A percentile compares a stretch with the other conserved stretches of the same genome.
phyloP scores from a whole-genome alignment of 106 monocot species.

The Platanthera guangdongensis region DNA sequence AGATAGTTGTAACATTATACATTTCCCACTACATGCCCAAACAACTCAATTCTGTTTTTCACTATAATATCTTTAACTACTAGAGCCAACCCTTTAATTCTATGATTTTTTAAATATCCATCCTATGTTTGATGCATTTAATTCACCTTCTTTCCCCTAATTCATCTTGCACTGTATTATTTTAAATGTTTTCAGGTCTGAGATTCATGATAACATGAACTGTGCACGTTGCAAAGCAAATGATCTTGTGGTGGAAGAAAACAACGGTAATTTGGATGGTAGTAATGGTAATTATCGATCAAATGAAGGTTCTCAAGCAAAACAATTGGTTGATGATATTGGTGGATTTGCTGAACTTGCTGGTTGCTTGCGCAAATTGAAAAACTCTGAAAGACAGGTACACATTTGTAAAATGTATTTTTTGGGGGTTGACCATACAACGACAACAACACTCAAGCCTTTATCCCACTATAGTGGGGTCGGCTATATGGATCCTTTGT shows the following conservation, averaged over 20 bases:
- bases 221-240: conserved; percentile 51
- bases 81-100: no score
- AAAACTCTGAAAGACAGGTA: conserved; percentile 69
- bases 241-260: neutral
- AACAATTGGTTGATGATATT: conserved; percentile 40
- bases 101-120: neutral
- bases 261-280: neutral
- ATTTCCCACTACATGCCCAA: no score
- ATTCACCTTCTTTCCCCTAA: neutral
- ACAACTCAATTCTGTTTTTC: no score
- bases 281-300: conserved; percentile 3
- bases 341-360: conserved; percentile 84
- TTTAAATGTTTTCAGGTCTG: conserved; percentile 42
- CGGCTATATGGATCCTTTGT: no score
- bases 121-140: neutral
- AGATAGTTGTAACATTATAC: no score
- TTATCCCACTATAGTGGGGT: no score
- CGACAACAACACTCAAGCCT: no score
- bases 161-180: neutral
- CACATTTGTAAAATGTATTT: neutral
- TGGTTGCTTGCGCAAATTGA: conserved; percentile 72
- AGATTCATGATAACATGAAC: conserved; percentile 93
- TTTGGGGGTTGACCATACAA: no score
- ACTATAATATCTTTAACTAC: no score
- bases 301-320: neutral